Conservation (phyloP, 2,329 filamentous ascomycete genomes). For the Hymenoscyphus fructigenus region DNA sequence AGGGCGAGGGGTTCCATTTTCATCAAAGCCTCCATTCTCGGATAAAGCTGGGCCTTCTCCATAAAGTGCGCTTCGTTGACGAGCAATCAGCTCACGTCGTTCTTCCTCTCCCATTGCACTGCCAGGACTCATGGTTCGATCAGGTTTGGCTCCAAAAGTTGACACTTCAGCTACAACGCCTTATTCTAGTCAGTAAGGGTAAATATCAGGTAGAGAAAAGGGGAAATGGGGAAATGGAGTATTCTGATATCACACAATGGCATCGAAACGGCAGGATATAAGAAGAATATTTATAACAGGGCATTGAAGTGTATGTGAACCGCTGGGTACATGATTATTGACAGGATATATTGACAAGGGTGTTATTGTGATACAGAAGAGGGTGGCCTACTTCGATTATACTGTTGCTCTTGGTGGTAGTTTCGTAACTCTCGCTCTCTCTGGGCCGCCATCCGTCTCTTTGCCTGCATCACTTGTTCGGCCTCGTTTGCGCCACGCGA, state of each 20-base stretch:
- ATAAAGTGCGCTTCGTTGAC: constrained; percentile 92
- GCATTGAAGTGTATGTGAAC: constrained; percentile 32
- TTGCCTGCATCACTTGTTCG: constrained; percentile 98
- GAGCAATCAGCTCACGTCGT: constrained; percentile 90
- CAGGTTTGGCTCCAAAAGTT: constrained; percentile 69
- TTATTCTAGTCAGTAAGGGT: constrained; percentile 42
- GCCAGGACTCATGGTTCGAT: constrained; percentile 80
- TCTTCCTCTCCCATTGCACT: constrained; percentile 89
- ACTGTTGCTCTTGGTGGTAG: constrained; percentile 99
- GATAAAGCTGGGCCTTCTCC: constrained; percentile 71
- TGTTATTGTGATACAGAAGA: constrained; percentile 64
- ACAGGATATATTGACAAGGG: constrained; percentile 21
- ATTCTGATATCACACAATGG: constrained; percentile 40
- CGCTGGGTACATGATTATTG: constrained; percentile 36
- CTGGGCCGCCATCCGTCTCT: constrained; percentile 98
- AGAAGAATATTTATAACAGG: constrained; percentile 40
- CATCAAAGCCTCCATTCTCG: constrained; percentile 67
- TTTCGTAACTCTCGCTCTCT: constrained; percentile 98
- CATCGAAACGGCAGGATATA: constrained; percentile 35
- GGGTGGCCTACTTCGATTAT: constrained; percentile 96
- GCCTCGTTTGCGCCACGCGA: constrained; percentile 82
- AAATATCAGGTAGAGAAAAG: constrained; percentile 23
- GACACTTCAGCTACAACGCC: constrained; percentile 67
- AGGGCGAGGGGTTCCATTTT: constrained; percentile 60
- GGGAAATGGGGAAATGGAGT: constrained; percentile 13